These are phyloP conservation scores for Phialophora verrucosa DNA, from an alignment of 2,329 filamentous ascomycete species.

Conservation along the genomic window DNA sequence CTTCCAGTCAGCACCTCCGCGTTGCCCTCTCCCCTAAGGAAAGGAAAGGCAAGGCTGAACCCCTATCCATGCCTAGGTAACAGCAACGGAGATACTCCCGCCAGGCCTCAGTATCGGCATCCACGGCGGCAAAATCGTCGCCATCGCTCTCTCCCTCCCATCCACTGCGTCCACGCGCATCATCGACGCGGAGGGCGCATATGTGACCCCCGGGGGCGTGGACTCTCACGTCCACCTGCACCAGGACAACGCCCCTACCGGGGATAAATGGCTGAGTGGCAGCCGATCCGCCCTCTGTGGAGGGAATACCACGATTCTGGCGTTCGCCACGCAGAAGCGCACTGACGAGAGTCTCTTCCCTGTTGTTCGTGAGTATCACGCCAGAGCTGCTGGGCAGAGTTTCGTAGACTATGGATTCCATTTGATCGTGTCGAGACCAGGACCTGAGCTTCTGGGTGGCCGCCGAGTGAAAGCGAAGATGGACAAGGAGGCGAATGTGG, in stretches of 20 bases:
- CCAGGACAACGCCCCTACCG: conserved; percentile 52
- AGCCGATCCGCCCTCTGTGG: conserved; percentile 63
- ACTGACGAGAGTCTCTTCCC: conserved; percentile 53
- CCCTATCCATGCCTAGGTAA: conserved; percentile 47
- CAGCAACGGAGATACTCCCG: conserved; percentile 54
- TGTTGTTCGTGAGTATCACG: conserved; percentile 57
- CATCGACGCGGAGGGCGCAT: conserved; percentile 50
- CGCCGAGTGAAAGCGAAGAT: background rate
- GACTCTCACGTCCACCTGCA: conserved; percentile 58
- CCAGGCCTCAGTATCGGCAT: conserved; percentile 56
- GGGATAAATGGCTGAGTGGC: conserved; percentile 56
- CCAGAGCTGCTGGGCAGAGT: conserved; percentile 51
- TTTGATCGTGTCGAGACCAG: conserved; percentile 49
- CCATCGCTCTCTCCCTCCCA: conserved; percentile 51
- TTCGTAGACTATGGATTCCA: conserved; percentile 64
- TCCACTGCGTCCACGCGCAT: conserved; percentile 44
- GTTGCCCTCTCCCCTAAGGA: background rate
- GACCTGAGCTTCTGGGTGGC: conserved; percentile 42
- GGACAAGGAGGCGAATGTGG: background rate
- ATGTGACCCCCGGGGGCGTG: conserved; percentile 52
- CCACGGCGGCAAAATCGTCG: conserved; percentile 53
- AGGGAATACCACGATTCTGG: conserved; percentile 64
- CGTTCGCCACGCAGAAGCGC: conserved; percentile 63
- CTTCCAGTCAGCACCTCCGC: background rate
- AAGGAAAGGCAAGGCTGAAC: conserved; percentile 22